Conservation (phyloP, 2,329 filamentous ascomycete genomes). For the Chrysosporium queenslandicum region DNA sequence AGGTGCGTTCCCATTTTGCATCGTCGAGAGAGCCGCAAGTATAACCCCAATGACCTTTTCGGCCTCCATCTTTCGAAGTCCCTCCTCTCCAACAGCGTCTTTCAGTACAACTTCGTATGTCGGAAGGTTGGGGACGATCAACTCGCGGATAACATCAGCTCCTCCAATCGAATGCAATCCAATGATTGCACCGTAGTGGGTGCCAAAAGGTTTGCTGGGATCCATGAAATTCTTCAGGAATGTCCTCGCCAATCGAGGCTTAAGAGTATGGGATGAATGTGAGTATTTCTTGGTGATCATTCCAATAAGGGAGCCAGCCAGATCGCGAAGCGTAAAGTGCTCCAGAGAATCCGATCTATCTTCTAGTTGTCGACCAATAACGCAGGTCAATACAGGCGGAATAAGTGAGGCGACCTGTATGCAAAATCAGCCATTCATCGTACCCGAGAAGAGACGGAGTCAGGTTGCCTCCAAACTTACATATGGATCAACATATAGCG, state of each 20-base stretch:
- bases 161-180: slow-evolving; percentile 72
- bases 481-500: slow-evolving; percentile 64
- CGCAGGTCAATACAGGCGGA: slow-evolving; percentile 80
- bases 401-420: slow-evolving; percentile 54
- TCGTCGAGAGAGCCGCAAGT: slow-evolving; percentile 44
- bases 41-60: slow-evolving; percentile 52
- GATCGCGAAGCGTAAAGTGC: slow-evolving; percentile 72
- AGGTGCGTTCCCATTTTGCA: slow-evolving; percentile 41
- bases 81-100: slow-evolving; percentile 45
- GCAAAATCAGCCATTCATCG: slow-evolving; percentile 17
- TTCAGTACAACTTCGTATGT: slow-evolving; percentile 53
- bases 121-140: slow-evolving; percentile 57
- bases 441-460: not conserved
- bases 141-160: slow-evolving; percentile 50
- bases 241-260: slow-evolving; percentile 80
- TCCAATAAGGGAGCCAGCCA: slow-evolving; percentile 71
- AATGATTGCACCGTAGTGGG: slow-evolving; percentile 79
- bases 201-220: slow-evolving; percentile 66
- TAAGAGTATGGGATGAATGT: slow-evolving; percentile 67
- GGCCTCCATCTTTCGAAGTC: slow-evolving; percentile 47
- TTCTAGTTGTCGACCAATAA: slow-evolving; percentile 74
- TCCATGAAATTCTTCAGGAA: slow-evolving; percentile 89
- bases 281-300: slow-evolving; percentile 73
- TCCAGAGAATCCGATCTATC: slow-evolving; percentile 42
- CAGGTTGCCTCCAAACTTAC: slow-evolving; percentile 27